Conservation (phyloP, 352 stramenopile species). For the Pythium pectinolyticum region DNA sequence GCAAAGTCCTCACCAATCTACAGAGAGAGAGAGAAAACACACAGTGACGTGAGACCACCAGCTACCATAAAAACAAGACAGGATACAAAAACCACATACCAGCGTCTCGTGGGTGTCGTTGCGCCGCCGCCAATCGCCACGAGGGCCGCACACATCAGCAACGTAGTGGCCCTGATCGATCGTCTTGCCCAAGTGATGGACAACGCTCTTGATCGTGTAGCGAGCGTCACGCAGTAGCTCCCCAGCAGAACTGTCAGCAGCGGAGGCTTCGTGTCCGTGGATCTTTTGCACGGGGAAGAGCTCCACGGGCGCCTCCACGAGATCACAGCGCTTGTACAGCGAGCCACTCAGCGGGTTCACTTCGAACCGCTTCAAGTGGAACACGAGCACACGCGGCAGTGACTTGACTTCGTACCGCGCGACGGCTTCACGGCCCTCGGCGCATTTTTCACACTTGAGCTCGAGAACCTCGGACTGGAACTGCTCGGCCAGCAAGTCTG, state of each 20-base stretch:
- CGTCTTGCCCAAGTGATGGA: slow-evolving; percentile 78
- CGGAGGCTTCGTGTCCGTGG: not conserved
- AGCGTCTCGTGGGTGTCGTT: slow-evolving; percentile 84
- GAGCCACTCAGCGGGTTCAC: slow-evolving; percentile 61
- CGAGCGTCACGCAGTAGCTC: slow-evolving; percentile 14
- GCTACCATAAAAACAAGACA: not conserved
- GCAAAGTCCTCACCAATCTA: slow-evolving; percentile 82
- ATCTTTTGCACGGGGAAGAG: slow-evolving; percentile 27
- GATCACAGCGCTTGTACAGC: slow-evolving; percentile 81
- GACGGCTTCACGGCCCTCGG: slow-evolving; percentile 58
- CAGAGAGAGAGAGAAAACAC: not conserved
- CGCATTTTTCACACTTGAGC: slow-evolving; percentile 85
- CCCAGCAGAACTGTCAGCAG: not conserved
- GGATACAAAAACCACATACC: slow-evolving; percentile 36
- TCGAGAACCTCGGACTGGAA: slow-evolving; percentile 80
- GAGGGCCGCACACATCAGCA: slow-evolving; percentile 60
- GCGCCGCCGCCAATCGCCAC: slow-evolving; percentile 62
- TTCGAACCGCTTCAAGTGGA: slow-evolving; percentile 88
- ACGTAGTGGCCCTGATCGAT: slow-evolving; percentile 87
- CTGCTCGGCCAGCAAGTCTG: slow-evolving; percentile 68
- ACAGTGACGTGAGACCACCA: slow-evolving; percentile 1
- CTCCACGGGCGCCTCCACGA: slow-evolving; percentile 53
- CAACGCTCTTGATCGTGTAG: slow-evolving; percentile 61
- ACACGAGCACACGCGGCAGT: slow-evolving; percentile 67
- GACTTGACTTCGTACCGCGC: slow-evolving; percentile 65